Conservation (phyloP, 108 stramenopile species). For the Nitzschia sp. region DNA sequence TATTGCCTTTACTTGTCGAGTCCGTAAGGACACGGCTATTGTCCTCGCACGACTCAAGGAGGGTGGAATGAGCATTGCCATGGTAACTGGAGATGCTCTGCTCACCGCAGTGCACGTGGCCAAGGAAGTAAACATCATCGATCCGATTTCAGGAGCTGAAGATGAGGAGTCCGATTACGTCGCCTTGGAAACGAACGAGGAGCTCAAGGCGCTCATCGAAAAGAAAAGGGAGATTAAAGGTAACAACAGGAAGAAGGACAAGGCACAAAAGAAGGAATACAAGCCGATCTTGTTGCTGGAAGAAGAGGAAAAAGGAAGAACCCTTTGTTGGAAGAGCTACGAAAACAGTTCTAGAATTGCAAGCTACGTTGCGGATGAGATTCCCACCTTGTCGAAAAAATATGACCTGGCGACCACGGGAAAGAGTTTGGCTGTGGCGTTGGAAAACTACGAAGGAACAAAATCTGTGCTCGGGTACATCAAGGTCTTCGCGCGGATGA, state of each 20-base stretch:
- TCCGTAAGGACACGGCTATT: constrained; percentile 87
- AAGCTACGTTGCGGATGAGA: constrained; percentile 53
- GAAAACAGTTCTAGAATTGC: constrained; percentile 63
- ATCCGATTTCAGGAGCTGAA: constrained; percentile 19
- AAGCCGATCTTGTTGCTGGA: constrained; percentile 83
- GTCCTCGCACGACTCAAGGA: constrained; percentile 81
- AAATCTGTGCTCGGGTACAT: constrained; percentile 75
- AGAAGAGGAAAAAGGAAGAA: constrained; percentile 36
- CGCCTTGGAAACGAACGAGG: constrained; percentile 54
- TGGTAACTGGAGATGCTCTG: constrained; percentile 97
- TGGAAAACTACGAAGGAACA: constrained; percentile 70
- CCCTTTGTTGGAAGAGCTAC: constrained; percentile 86
- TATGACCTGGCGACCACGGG: constrained; percentile 90
- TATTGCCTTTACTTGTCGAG: constrained; percentile 95
- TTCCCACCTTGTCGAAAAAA: constrained; percentile 64
- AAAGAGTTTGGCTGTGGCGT: constrained; percentile 67
- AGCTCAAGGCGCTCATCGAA: constrained; percentile 52
- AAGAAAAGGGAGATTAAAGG: constrained; percentile 28
- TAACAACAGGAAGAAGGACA: not conserved
- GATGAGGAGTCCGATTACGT: constrained; percentile 28
- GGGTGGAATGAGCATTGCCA: constrained; percentile 88
- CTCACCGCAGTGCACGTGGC: constrained; percentile 96
- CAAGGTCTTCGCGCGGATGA: constrained; percentile 96
- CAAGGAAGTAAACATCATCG: constrained; percentile 86
- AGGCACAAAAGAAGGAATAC: constrained; percentile 29